Evolutionary conservation across 2,329 filamentous ascomycete species (phyloP), one percentile per base, ranked within the genome.

Genomic region (Cordyceps cateniannulata): DNA sequence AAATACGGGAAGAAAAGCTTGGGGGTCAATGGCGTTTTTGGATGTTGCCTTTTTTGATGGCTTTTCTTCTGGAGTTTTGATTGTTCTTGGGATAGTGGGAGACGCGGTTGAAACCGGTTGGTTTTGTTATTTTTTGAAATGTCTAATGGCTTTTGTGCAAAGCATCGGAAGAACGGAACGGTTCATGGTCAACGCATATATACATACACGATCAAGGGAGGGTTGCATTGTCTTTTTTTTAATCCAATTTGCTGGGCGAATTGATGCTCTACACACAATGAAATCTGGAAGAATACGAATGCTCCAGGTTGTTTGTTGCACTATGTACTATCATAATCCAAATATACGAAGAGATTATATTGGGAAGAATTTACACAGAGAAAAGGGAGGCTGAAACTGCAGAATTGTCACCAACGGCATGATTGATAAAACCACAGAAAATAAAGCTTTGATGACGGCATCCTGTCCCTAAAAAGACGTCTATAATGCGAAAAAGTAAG

Each of bases 321-420:
- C 22, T 42, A 54, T 54, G 44, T 60, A 60, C 24, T 12, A 54
- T n/a, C n/a, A 25, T 60, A 32, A 60, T 42, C 58, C 18, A 48
- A 48, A 42, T 54, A 55, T 24, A 60, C 58, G 58, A 54, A 38
- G 35, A 51, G 56, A 50, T 59, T 51, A 59, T 59, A 5, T 7
- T 3, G 24, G 54, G 12, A 14, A 16, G 9, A 14, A 38, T 42
- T 3, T 35, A 35, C 27, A 35, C 18, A 6, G 8, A 47, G 22
- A 9, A 18, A 48, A 38, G 29, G 54, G 38, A 20, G 9, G 20
- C 8, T 42, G 14, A 6, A 18, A 18, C 38, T n/a, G 16, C 16
- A n/a, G n/a, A n/a, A n/a, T 18, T 4, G 4, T 42, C 14, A 42
- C 38, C 18, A n/a, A 42, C 12, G 16, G 35, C n/a, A 35, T 35